Evolutionary conservation across 2,329 filamentous ascomycete species (phyloP), one percentile per base, ranked within the genome.

Genomic region (Exophiala aquamarina): DNA sequence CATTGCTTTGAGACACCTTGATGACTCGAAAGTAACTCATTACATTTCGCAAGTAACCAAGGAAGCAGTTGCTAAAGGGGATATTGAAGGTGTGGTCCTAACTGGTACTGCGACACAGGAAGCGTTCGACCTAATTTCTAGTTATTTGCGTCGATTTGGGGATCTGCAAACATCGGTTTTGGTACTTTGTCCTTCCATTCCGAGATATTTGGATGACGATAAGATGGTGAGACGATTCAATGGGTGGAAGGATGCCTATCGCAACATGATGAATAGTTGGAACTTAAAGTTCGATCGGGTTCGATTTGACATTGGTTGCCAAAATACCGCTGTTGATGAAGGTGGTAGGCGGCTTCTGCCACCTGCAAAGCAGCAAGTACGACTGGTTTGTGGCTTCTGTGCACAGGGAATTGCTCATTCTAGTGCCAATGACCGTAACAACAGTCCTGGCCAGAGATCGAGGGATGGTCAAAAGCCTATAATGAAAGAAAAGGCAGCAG

Each of bases 121-220:
- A 45, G 75, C 76, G 3, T 74, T 84, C 63, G 75, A 80, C 37
- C 71, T 85, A 28, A 77, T 85, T 52, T 74, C 79, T 56, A 76
- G 74, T 5, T 83, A 83, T 60, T 77, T 84, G 50, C 70, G 71
- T 43, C 76, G 75, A 42, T 82, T 77, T 58, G 75, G 77, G 47
- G 81, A 84, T 54, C 64, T 84, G 1, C 82, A 85, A 65, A 82
- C 80, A 2, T 76, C 81, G 1, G 80, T 84, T 0, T 67, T 84
- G 1, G 77, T 78, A 20, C 46, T 59, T 28, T 51, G 42, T 40
- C 75, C 79, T 54, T 77, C 78, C 0, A 76, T 78, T 38, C 81
- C 81, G 0, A 70, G 77, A 1, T 82, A 82, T 61, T 71, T 84
- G 50, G 73, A 75, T 54, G 76, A 82, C 52, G 47, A 59, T 32